Evolutionary conservation across 2,329 filamentous ascomycete species (phyloP), one percentile per base, ranked within the genome.

Genomic region (Pseudocercospora macadamiae): DNA sequence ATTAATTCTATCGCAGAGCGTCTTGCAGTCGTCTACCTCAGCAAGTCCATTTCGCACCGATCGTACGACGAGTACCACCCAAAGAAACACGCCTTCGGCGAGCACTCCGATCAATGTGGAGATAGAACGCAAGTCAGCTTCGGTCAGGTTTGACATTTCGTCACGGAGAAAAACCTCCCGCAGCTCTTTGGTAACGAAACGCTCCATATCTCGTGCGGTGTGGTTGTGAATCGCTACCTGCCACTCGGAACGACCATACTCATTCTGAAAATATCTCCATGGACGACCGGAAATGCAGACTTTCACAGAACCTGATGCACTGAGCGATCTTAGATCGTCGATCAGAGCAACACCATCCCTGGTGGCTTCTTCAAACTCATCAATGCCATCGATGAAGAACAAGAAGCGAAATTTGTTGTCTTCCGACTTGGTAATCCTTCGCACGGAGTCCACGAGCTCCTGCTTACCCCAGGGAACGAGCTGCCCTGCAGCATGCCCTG

Each of bases 31-130:
- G 19, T 49, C n/a, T 49, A n/a, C n/a, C n/a, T n/a, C n/a, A n/a
- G n/a, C n/a, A n/a, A n/a, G n/a, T n/a, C n/a, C n/a, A n/a, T n/a
- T 51, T 28, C n/a, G 12, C 30, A 18, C 32, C 7, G 5, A 19
- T 16, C 18, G 14, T n/a, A 51, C 26, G 28, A 26, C 47, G 10
- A 51, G 26, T 10, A n/a, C 12, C 10, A 51, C 47, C 47, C 47
- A 51, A 19, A 51, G 47, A 21, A 51, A 51, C 4, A 51, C 47
- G 28, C 47, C 47, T 18, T 51, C 23, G 9, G 47, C 47, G n/a
- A n/a, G n/a, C n/a, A n/a, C n/a, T n/a, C n/a, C n/a, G n/a, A n/a
- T n/a, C n/a, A n/a, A n/a, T n/a, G n/a, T n/a, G n/a, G n/a, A n/a
- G n/a, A n/a, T n/a, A n/a, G n/a, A n/a, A n/a, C n/a, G n/a, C n/a